Evolutionary conservation across 2,329 filamentous ascomycete genomes (phyloP).

Genomic region (Neonectria punicea): DNA sequence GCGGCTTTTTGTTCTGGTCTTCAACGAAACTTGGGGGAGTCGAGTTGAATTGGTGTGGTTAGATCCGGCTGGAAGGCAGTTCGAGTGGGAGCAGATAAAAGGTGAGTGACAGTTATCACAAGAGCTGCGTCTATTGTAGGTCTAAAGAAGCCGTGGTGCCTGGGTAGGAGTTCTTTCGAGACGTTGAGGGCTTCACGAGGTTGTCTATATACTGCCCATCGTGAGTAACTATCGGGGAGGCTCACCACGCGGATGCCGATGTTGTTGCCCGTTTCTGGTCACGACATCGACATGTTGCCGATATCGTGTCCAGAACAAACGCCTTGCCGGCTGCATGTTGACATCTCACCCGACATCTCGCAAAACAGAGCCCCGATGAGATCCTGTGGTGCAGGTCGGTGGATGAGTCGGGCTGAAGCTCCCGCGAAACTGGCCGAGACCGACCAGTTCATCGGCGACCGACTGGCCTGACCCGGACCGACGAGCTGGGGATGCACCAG

Average conservation of each 20-base stretch:
- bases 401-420: not conserved
- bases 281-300: not conserved
- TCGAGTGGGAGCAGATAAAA: not conserved
- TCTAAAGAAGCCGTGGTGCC: not conserved
- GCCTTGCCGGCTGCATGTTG: not conserved
- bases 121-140: not conserved
- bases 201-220: not conserved
- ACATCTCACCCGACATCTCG: not conserved
- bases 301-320: not conserved
- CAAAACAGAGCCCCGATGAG: not conserved
- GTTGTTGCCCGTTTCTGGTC: not conserved
- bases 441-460: conserved; percentile 1
- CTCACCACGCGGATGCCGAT: not conserved
- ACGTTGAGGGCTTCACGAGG: too few relatives aligned
- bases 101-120: conserved; percentile 1
- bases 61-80: not conserved
- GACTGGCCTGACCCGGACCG: not conserved
- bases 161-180: not conserved
- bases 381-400: not conserved
- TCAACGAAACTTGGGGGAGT: not conserved
- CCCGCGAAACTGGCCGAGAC: not conserved
- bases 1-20: not conserved
- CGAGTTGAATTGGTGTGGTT: not conserved
- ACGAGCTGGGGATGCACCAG: not conserved
- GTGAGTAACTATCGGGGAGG: not conserved